These are phyloP conservation scores for Trichoderma asperelloides DNA, from an alignment of 495 filamentous ascomycete species.

Conservation along the genomic window DNA sequence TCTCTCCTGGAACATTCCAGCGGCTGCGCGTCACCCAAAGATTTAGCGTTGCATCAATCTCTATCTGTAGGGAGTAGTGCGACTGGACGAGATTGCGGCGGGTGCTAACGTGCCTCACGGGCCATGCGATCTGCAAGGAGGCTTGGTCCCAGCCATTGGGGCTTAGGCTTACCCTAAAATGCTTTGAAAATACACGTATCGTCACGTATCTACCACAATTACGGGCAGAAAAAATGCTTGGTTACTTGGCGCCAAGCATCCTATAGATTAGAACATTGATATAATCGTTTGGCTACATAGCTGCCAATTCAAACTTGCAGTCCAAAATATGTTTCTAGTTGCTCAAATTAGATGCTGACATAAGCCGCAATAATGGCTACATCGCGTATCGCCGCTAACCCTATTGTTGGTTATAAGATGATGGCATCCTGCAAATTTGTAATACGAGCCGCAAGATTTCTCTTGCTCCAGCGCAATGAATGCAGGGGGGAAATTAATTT, in stretches of 20 bases:
- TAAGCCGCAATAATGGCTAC: background rate
- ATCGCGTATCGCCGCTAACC: no score
- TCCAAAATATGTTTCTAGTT: no score
- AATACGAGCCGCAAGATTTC: background rate
- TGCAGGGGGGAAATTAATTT: no score
- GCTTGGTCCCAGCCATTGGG: background rate
- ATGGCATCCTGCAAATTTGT: background rate
- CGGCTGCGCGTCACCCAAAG: background rate
- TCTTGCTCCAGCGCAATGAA: background rate
- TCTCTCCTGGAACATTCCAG: background rate
- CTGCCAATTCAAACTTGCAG: no score
- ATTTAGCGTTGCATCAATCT: background rate
- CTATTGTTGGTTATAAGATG: background rate
- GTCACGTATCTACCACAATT: no score
- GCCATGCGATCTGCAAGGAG: conserved; percentile 3
- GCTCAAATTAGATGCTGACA: background rate
- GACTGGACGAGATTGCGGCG: background rate
- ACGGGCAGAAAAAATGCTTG: no score
- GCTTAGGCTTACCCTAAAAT: background rate
- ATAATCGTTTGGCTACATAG: no score
- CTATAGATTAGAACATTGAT: no score
- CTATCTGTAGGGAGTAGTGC: background rate
- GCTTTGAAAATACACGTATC: no score
- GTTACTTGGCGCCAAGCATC: no score
- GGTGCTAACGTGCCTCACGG: background rate